phyloP scores from a whole-genome alignment of 495 filamentous ascomycete species.

The Hyaloscypha hepaticicola region DNA sequence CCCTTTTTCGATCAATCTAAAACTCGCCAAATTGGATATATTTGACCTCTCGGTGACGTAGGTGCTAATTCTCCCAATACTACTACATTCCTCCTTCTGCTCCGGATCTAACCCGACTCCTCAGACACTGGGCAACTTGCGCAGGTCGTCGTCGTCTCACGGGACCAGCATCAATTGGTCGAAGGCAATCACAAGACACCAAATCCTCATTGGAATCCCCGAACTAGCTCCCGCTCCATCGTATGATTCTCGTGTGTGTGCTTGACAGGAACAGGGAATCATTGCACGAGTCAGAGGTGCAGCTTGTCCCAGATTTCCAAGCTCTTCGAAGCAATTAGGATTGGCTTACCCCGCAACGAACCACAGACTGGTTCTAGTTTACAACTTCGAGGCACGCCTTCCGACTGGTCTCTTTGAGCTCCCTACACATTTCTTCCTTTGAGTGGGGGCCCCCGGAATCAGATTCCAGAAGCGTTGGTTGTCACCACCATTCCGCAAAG shows the following conservation, averaged over 20 bases:
- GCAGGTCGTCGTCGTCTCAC: not conserved
- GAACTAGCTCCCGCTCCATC: not conserved
- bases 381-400: conserved; percentile 11
- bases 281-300: conserved; percentile 18
- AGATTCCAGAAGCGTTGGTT: not conserved
- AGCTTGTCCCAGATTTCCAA: not conserved
- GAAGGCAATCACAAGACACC: conserved; percentile 15
- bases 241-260: conserved; percentile 4
- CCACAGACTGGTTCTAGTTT: not conserved
- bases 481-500: not conserved
- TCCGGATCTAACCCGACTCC: not conserved
- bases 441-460: too few species aligned
- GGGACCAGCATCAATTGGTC: conserved; percentile 5
- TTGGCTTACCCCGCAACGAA: conserved; percentile 23
- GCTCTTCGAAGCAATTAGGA: not conserved
- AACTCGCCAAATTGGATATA: not conserved
- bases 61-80: not conserved
- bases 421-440: not conserved
- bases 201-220: not conserved
- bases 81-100: not conserved
- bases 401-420: conserved; percentile 12
- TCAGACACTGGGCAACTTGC: not conserved
- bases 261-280: not conserved
- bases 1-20: not conserved
- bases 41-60: conserved; percentile 4